These are phyloP conservation scores for Rubroshorea leprosula DNA, from an alignment of 345 rosid species.

Conservation along the genomic window DNA sequence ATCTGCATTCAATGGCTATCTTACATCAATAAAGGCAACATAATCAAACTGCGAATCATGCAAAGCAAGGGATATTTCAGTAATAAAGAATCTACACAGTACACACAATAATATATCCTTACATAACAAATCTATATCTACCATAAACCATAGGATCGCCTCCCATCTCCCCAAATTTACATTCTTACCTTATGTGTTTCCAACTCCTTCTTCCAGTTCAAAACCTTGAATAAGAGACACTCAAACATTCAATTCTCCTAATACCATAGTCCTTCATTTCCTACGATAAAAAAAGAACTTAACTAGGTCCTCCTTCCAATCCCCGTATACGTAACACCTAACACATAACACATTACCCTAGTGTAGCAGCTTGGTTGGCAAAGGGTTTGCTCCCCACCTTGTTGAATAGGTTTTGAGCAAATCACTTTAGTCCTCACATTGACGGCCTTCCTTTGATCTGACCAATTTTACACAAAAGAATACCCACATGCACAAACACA, in stretches of 20 bases:
- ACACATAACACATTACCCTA: no score
- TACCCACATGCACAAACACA: no score
- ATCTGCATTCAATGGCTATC: neutral
- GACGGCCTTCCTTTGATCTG: neutral
- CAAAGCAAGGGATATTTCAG: no score
- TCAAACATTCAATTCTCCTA: neutral
- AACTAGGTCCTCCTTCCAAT: neutral
- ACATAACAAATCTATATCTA: neutral
- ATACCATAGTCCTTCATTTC: neutral
- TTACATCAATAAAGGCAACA: no score
- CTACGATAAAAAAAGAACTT: neutral
- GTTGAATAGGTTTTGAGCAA: neutral
- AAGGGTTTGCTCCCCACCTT: no score
- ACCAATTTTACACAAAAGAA: neutral
- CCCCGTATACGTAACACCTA: neutral
- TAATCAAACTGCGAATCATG: no score
- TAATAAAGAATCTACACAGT: no score
- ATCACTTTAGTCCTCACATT: neutral
- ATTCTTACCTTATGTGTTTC: neutral
- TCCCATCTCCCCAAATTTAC: neutral
- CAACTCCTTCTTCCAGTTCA: neutral
- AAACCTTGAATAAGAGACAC: neutral
- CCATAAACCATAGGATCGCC: neutral
- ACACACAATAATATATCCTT: neutral
- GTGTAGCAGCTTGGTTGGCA: no score